Evolutionary conservation across 306 rosid species (phyloP).

Genomic region (Lablab purpureus): DNA sequence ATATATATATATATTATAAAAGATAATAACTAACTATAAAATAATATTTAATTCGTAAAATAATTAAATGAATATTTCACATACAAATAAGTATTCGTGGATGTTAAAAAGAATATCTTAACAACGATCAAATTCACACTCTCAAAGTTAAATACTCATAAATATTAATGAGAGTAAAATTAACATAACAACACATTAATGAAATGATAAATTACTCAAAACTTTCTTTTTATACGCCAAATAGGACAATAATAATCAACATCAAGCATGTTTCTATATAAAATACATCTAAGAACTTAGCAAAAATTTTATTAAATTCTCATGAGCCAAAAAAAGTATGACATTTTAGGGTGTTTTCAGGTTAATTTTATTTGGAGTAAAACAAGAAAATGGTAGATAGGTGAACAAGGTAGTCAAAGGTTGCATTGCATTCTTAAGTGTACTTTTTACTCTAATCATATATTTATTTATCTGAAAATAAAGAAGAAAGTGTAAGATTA

Average conservation of each 20-base stretch:
- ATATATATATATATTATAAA: too few relatives aligned
- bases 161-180: too few relatives aligned
- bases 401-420: conserved; percentile 67
- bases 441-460: conserved; percentile 47
- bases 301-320: background rate
- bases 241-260: background rate
- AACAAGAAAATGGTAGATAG: conserved; percentile 24
- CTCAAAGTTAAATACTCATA: too few relatives aligned
- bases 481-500: background rate
- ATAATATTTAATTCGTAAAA: too few relatives aligned
- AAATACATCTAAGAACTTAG: background rate
- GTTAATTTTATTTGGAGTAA: background rate
- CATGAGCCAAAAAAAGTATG: background rate
- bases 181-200: too few relatives aligned
- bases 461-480: background rate
- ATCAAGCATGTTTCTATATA: background rate
- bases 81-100: too few relatives aligned
- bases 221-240: background rate
- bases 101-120: too few relatives aligned
- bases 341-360: background rate
- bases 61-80: too few relatives aligned
- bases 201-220: too few relatives aligned
- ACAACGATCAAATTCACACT: too few relatives aligned
- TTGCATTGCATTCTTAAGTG: conserved; percentile 53
- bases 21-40: too few relatives aligned